Conservation (phyloP, 495 filamentous ascomycete genomes). For the Choiromyces venosus region DNA sequence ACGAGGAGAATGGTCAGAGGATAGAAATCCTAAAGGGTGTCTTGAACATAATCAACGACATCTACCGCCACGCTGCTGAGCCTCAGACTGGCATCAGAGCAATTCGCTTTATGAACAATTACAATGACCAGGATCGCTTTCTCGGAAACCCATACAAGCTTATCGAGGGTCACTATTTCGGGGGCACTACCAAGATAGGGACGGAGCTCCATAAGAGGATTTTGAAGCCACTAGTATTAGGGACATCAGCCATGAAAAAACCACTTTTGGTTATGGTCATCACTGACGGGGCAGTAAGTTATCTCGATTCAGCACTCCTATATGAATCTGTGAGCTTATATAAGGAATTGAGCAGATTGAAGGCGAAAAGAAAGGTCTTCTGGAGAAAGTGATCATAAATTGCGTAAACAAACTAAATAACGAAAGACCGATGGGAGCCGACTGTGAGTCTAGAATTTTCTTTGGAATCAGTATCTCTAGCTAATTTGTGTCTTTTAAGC, state of each 20-base stretch:
- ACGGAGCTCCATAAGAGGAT: slow-evolving; percentile 58
- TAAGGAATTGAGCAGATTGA: slow-evolving; percentile 13
- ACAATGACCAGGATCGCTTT: background rate
- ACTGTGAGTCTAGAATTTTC: slow-evolving; percentile 41
- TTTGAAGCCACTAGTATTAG: slow-evolving; percentile 54
- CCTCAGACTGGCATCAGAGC: slow-evolving; percentile 54
- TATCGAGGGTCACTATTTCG: slow-evolving; percentile 54
- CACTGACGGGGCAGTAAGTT: slow-evolving; percentile 56
- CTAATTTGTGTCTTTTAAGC: slow-evolving; percentile 52
- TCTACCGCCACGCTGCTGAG: slow-evolving; percentile 58
- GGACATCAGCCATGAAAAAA: slow-evolving; percentile 49
- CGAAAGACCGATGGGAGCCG: slow-evolving; percentile 3
- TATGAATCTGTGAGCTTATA: slow-evolving; percentile 49
- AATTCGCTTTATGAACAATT: slow-evolving; percentile 63
- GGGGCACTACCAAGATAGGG: slow-evolving; percentile 62
- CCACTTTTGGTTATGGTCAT: slow-evolving; percentile 64
- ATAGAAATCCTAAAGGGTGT: slow-evolving; percentile 61
- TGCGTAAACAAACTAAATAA: slow-evolving; percentile 12
- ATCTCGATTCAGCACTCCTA: slow-evolving; percentile 50
- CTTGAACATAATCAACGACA: slow-evolving; percentile 55
- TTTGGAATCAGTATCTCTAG: slow-evolving; percentile 46
- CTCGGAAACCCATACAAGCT: slow-evolving; percentile 44
- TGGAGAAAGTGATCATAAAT: slow-evolving; percentile 28
- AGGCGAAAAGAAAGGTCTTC: slow-evolving; percentile 19
- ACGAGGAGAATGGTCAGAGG: slow-evolving; percentile 57